Base-by-base conservation (phyloP, 140 eudicot genomes). In the Bidens hawaiensis region DNA sequence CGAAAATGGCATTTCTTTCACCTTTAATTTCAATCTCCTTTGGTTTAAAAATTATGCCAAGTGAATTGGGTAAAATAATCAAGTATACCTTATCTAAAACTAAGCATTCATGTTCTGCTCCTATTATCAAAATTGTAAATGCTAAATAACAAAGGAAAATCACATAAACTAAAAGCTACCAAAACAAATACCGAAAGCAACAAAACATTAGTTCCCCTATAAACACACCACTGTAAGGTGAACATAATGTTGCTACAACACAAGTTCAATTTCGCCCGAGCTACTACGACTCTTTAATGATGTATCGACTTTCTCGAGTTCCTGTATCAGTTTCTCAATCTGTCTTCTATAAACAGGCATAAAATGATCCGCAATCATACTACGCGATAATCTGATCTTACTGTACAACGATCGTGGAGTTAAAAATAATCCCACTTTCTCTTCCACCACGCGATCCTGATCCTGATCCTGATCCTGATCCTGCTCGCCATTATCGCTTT, bases 261-360 rank as follows among this genome's bases (percentile, higher is more conserved):
- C 73, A 49, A 65, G 26, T 36, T 55, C 30, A 1, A 56, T 47
- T 57, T 57, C 68, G 24, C 52, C 64, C 24, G 65, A 54, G 7
- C 71, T 63, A 53, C 71, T 72, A 15, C 13, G 59, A 11, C 54
- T 58, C 34, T 60, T 56, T 40, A 28, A 45, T 9, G 67, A 55
- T 16, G 59, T 7, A 14, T 73, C 72, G 9, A 48, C 68, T 47
- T 65, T 73, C 63, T 66, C 68, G 11, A 66, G 78, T 42, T 74
- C 78, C 21, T 40, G 28, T 34, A 74, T 66, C 54, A 74, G 47
- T 59, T 79, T 93, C 43, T 93, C 99, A 5, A 93, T 93, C 55
- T 93, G 93, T 55, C 90, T 76, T 75, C 96, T 82, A 74, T 93
- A 93, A 19, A 82, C 86, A 1, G 99, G 99, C 99, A 93, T 93